Conservation (phyloP, 2,329 filamentous ascomycete genomes). For the Cytospora paraplurivora region DNA sequence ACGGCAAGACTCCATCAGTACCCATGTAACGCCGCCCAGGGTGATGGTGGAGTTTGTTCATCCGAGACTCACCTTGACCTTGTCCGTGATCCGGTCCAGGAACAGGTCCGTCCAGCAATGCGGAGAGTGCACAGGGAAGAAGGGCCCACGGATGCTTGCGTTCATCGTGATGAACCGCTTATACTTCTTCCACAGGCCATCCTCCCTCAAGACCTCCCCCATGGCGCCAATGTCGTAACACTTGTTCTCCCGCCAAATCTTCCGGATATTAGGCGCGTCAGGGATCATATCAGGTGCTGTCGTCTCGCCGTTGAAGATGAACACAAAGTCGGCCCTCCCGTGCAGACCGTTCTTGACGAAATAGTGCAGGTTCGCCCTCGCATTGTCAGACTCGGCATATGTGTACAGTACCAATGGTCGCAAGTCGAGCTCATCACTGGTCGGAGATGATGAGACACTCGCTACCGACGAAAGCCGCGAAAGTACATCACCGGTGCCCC, state of each 20-base stretch:
- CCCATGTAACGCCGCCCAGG: background rate
- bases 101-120: constrained; percentile 40
- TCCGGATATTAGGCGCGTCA: constrained; percentile 35
- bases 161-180: constrained; percentile 39
- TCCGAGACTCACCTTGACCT: constrained; percentile 35
- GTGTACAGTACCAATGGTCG: constrained; percentile 38
- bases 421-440: constrained; percentile 1
- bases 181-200: constrained; percentile 38
- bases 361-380: constrained; percentile 38
- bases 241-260: constrained; percentile 35
- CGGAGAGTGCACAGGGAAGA: constrained; percentile 37
- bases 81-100: constrained; percentile 36
- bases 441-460: background rate
- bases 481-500: constrained; percentile 11
- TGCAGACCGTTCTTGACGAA: constrained; percentile 40
- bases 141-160: constrained; percentile 39
- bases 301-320: constrained; percentile 40
- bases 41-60: background rate
- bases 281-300: constrained; percentile 31
- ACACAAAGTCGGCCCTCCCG: constrained; percentile 40
- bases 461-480: constrained; percentile 13
- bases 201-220: constrained; percentile 37
- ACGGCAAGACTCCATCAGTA: background rate
- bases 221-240: constrained; percentile 40
- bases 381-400: constrained; percentile 37